These are phyloP conservation scores for Populus alba DNA, from an alignment of 345 rosid species.

Conservation along the genomic window DNA sequence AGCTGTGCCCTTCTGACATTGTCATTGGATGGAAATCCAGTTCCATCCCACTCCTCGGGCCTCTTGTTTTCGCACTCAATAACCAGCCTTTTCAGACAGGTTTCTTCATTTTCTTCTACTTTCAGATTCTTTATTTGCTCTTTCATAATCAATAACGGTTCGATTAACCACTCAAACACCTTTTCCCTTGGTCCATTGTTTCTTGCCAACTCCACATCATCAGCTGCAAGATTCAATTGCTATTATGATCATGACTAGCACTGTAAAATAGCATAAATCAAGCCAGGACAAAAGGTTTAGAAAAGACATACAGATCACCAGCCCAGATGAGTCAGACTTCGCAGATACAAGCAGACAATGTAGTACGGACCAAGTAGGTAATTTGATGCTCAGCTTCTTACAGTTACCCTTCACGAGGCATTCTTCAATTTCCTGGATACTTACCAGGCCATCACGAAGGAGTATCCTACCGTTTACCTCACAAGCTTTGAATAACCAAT, in stretches of 20 bases:
- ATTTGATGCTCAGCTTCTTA: conserved; percentile 52
- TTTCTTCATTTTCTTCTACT: conserved; percentile 55
- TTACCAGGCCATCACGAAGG: conserved; percentile 55
- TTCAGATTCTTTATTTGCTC: conserved; percentile 68
- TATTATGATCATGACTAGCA: conserved; percentile 1
- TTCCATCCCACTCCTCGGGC: conserved; percentile 65
- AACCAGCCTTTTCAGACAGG: conserved; percentile 46
- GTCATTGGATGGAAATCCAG: conserved; percentile 55
- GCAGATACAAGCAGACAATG: conserved; percentile 72
- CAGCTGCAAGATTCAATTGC: conserved; percentile 35
- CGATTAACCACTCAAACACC: conserved; percentile 71
- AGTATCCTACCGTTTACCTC: conserved; percentile 74
- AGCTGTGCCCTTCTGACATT: conserved; percentile 66
- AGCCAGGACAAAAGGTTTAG: neutral
- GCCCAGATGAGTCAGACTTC: conserved; percentile 56
- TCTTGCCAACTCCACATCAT: conserved; percentile 59
- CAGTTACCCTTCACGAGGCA: conserved; percentile 56
- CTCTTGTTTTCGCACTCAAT: conserved; percentile 47
- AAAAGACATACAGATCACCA: conserved; percentile 58
- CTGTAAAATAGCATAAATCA: neutral
- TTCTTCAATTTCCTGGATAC: conserved; percentile 61
- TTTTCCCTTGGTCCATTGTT: conserved; percentile 57
- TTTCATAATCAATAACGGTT: conserved; percentile 66
- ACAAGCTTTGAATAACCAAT: conserved; percentile 81
- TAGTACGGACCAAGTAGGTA: conserved; percentile 71